Percentiles rank a stretch among this genome's conserved stretches.
Conservation (phyloP, 495 filamentous ascomycete species). For the Sporormia fimetaria region DNA sequence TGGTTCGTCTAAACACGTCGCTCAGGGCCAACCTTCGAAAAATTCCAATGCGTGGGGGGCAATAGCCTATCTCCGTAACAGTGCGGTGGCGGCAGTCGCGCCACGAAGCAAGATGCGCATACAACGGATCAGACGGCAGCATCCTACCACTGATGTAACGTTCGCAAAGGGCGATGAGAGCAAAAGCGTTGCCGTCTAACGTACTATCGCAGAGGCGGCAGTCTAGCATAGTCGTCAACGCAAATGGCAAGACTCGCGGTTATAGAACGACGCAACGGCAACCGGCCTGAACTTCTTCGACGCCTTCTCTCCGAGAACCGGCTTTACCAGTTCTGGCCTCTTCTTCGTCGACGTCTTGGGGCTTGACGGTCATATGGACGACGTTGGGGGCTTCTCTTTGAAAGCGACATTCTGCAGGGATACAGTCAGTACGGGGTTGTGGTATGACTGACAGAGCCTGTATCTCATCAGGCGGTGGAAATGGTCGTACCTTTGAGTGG, state of each 20-base stretch:
- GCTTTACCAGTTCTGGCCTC: conserved; percentile 68
- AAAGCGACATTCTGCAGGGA: conserved; percentile 61
- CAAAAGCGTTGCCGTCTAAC: neutral
- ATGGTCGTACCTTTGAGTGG: conserved; percentile 52
- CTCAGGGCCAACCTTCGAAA: no score
- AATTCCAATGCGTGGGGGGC: no score
- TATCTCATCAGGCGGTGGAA: neutral
- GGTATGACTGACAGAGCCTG: conserved; percentile 4
- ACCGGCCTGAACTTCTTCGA: conserved; percentile 51
- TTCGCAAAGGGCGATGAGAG: no score
- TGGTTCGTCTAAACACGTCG: no score
- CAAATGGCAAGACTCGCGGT: no score
- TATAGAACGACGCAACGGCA: conserved; percentile 77
- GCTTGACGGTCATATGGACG: conserved; percentile 87
- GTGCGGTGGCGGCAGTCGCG: no score
- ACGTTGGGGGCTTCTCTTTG: conserved; percentile 60
- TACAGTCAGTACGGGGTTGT: neutral
- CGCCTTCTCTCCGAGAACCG: conserved; percentile 46
- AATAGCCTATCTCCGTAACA: no score
- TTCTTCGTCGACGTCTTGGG: conserved; percentile 83
- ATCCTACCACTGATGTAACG: no score
- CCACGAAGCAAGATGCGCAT: no score
- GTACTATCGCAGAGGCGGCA: neutral
- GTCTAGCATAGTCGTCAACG: neutral
- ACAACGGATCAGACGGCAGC: no score